Evolutionary conservation across 257 asterid genomes (phyloP).

Genomic region (Avicennia marina): DNA sequence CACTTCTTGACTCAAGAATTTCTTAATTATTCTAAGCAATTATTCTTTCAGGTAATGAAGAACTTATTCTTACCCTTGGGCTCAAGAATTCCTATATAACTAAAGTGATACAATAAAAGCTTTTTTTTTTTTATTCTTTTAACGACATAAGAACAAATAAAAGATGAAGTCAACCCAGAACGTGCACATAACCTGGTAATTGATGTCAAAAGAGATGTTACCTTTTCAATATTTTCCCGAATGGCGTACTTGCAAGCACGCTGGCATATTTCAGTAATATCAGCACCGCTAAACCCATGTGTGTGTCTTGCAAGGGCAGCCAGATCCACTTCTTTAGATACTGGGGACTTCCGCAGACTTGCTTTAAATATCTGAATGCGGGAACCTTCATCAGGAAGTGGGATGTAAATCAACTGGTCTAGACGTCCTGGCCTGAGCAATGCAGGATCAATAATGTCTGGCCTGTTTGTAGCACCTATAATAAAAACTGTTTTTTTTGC

Average conservation of each 20-base stretch:
- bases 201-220: too few relatives aligned
- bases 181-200: neutral
- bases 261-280: slow-evolving; percentile 84
- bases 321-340: slow-evolving; percentile 69
- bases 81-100: too few relatives aligned
- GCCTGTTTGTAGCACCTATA: slow-evolving; percentile 85
- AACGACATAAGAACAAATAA: too few relatives aligned
- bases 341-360: slow-evolving; percentile 72
- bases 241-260: slow-evolving; percentile 89
- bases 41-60: too few relatives aligned
- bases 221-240: slow-evolving; percentile 85
- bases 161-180: neutral
- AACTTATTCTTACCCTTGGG: too few relatives aligned
- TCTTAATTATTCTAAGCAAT: too few relatives aligned
- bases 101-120: too few relatives aligned
- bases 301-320: slow-evolving; percentile 79
- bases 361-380: slow-evolving; percentile 80
- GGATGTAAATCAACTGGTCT: slow-evolving; percentile 84
- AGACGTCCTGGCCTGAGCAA: slow-evolving; percentile 87
- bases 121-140: too few relatives aligned
- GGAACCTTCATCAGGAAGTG: slow-evolving; percentile 83
- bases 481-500: slow-evolving; percentile 89
- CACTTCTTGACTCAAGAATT: too few relatives aligned
- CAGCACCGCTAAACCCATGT: too few relatives aligned
- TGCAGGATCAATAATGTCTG: slow-evolving; percentile 82